Evolutionary conservation across 805 yeast species (phyloP), one percentile per base, ranked within the genome.

Genomic region (Candida endomychidarum): DNA sequence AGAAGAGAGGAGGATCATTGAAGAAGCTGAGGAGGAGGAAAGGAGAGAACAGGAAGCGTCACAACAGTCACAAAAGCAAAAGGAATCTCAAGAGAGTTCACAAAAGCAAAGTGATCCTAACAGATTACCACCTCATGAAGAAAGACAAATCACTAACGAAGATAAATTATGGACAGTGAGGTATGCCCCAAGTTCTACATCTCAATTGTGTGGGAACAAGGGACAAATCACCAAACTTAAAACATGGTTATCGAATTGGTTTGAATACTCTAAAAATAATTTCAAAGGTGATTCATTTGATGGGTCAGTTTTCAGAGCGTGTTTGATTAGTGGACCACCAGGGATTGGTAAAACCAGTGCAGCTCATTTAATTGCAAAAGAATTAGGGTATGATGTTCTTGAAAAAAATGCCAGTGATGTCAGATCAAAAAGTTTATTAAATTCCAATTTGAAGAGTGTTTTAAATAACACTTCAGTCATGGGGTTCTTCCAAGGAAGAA

Each of bases 161-260:
- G 86, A 81, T 40, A 83, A 82, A 52, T 65, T 93, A 42, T 93
- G 99, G 99, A 93, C 99, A 0, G 83, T 79, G 3, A 88, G 81
- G 58, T 87, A 93, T 61, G 98, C 98, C 0, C 99, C 99, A 8
- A 75, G 78, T 1, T 71, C 72, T 25, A 45, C 84, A 33, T 67
- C 70, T 27, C 96, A 91, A 49, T 78, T 93, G 18, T 90, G 97
- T 64, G 99, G 99, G 45, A 90, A 90, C 59, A 88, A 86, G 59
- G 78, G 86, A 3, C 78, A 78, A 41, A 82, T 93, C 10, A 66
- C 68, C 15, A 79, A 79, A 54, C 67, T 93, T 34, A 70, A 72
- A 27, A 70, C 57, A 30, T 93, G 99, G 99, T 70, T 93, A 15
- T 58, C 61, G 11, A 74, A 77, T 52, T 93, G 98, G 97, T 79